Percentiles rank a stretch among this genome's conserved stretches.
These are phyloP conservation scores for Zanthoxylum bungeanum DNA, from an alignment of 345 rosid genomes.

Conservation along the genomic window DNA sequence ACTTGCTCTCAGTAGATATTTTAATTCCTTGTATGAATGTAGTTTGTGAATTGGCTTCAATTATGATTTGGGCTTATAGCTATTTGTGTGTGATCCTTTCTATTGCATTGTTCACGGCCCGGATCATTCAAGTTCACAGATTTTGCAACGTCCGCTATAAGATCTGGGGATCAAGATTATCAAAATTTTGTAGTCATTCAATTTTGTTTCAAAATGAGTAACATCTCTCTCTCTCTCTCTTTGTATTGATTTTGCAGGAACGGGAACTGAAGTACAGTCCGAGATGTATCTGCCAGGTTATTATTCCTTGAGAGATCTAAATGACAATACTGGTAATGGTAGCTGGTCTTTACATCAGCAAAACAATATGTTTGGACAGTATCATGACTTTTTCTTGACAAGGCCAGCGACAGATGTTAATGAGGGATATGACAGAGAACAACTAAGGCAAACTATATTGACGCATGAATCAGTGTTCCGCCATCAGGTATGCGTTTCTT, in stretches of 20 bases:
- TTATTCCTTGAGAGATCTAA: conserved; percentile 51
- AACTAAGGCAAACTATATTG: conserved; percentile 59
- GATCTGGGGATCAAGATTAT: neutral
- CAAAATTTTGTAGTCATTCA: too few relatives aligned
- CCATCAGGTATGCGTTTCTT: conserved; percentile 51
- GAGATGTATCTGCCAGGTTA: conserved; percentile 53
- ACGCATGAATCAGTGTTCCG: conserved; percentile 68
- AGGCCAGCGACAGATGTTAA: conserved; percentile 27
- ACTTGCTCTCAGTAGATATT: neutral
- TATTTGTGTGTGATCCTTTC: neutral
- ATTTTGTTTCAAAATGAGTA: neutral
- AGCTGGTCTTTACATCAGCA: conserved; percentile 45
- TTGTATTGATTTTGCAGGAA: conserved; percentile 32
- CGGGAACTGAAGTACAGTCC: conserved; percentile 66
- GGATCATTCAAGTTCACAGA: neutral
- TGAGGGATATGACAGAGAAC: conserved; percentile 41
- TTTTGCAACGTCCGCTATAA: neutral
- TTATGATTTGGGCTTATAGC: neutral
- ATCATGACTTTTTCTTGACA: conserved; percentile 28
- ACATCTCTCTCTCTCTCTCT: neutral
- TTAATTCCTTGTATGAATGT: conserved; percentile 3
- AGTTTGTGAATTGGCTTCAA: neutral
- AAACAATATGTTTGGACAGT: conserved; percentile 34
- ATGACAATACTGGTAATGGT: conserved; percentile 35
- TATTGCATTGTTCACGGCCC: neutral